A percentile compares a stretch with the other conserved stretches of the same genome.
Conservation (phyloP, 805 yeast genomes). For the Zygotorulaspora florentina region DNA sequence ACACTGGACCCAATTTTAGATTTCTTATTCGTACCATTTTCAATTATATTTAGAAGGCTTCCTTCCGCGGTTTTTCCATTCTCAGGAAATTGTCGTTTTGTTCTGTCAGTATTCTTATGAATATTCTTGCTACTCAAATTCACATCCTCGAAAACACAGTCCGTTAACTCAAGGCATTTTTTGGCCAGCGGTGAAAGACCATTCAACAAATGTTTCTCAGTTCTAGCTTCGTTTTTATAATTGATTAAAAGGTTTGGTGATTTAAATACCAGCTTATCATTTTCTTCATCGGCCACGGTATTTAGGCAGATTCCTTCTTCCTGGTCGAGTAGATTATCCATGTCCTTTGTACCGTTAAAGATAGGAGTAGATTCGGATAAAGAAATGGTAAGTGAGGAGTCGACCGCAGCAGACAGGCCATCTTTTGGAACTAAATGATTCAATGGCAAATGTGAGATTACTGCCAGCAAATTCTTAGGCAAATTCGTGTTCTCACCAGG, state of each 20-base stretch:
- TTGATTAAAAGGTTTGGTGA: constrained; percentile 14
- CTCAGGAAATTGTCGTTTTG: constrained; percentile 9
- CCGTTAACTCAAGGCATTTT: constrained; percentile 9
- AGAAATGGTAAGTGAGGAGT: constrained; percentile 10
- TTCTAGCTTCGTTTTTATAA: not conserved
- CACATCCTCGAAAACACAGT: constrained; percentile 4
- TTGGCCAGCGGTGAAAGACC: constrained; percentile 27
- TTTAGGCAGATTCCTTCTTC: constrained; percentile 7
- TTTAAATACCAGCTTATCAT: constrained; percentile 13
- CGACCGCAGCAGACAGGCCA: constrained; percentile 18
- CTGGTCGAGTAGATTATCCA: constrained; percentile 1
- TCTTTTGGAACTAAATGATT: constrained; percentile 30
- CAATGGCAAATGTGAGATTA: constrained; percentile 26
- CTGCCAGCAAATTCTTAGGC: constrained; percentile 28
- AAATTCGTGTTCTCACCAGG: constrained; percentile 30
- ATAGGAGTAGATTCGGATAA: constrained; percentile 7
- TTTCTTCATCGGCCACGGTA: constrained; percentile 2
- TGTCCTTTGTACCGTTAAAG: constrained; percentile 5
- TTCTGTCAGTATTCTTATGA: not conserved
- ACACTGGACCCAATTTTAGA: constrained; percentile 18
- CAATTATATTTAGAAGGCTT: not conserved
- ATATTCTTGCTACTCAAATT: constrained; percentile 3
- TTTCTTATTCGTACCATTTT: constrained; percentile 12
- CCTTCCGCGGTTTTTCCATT: not conserved
- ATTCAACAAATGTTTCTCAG: constrained; percentile 11